Base-by-base conservation (phyloP, 331 rosid genomes). In the Pyrus hybrid region DNA sequence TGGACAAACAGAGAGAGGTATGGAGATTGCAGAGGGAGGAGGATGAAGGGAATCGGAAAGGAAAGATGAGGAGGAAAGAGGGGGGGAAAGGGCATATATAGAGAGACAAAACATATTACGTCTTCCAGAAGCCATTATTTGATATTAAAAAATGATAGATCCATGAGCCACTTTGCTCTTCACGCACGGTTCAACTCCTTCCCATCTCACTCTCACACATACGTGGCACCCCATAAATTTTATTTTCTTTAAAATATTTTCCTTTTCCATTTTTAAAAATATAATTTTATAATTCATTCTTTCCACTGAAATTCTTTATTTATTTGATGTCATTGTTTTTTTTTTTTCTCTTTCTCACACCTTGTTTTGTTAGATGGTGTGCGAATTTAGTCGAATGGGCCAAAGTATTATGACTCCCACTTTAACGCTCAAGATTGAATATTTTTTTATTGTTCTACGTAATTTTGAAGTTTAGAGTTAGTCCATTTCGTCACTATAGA, bases 401-500 rank as follows among this genome's bases (percentile, higher is more conserved):
- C 13, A 1, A 11, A 41, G 13, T 3, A 10, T 9, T 10, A 41
- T 41, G 45, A 9, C 45, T 10, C 4, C 45, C 13, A 2, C 45
- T 41, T 41, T 41, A 8, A 41, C 4, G 1, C 1, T 41, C 0
- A 1, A 41, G 13, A 0, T 41, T 3, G 13, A 41, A 41, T 41
- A 41, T 41, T 11, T 1, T 41, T 41, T 41, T 41, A 10, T 2
- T 3, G 43, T 35, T 35, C 1, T 35, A 35, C 41, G 3, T 35
- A 8, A 35, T 35, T 33, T 35, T 35, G 11, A 8, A 35, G 12
- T 35, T 35, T 30, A 30, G 11, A 35, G 1, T 35, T 35, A 2
- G 0, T 2, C 1, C 8, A 35, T 1, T 35, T 0, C 0, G 2
- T 35, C 41, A 8, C 0, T 35, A 2, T 0, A 35, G 11, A 3